Percentiles rank a stretch among this genome's conserved stretches.
These are phyloP conservation scores for Vigna hirtella DNA, from an alignment of 306 rosid genomes.

Conservation along the genomic window DNA sequence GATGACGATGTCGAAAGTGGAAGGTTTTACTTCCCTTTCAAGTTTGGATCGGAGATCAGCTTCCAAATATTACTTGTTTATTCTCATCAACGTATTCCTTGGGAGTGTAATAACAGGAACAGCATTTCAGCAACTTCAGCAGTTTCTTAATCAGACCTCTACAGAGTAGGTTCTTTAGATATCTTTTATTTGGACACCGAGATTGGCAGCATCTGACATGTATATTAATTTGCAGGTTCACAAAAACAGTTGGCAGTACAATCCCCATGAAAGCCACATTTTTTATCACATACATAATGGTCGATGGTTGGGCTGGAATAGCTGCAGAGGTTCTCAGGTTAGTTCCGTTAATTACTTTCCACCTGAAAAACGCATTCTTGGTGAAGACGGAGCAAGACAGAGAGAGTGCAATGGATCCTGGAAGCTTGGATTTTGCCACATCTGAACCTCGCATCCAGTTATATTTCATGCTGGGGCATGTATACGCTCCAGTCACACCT, in stretches of 20 bases:
- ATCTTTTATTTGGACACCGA: constrained; percentile 24
- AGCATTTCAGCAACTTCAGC: constrained; percentile 83
- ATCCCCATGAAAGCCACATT: constrained; percentile 96
- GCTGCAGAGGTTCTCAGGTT: constrained; percentile 86
- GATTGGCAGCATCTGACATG: constrained; percentile 37
- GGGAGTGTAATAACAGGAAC: constrained; percentile 91
- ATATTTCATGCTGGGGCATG: constrained; percentile 85
- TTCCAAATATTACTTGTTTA: constrained; percentile 74
- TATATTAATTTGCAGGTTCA: constrained; percentile 58
- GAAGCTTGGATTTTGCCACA: constrained; percentile 67
- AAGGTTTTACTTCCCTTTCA: constrained; percentile 77
- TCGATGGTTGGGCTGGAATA: constrained; percentile 95
- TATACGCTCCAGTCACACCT: constrained; percentile 88
- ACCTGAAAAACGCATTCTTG: constrained; percentile 83
- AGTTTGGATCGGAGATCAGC: constrained; percentile 85
- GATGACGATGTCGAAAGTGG: constrained; percentile 82
- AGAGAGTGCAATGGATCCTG: constrained; percentile 86
- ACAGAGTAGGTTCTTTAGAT: constrained; percentile 63
- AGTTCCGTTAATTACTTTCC: constrained; percentile 66
- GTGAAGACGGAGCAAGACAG: constrained; percentile 88
- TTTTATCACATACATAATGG: constrained; percentile 92
- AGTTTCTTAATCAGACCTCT: constrained; percentile 61
- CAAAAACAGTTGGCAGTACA: constrained; percentile 79
- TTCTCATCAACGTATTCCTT: constrained; percentile 87
- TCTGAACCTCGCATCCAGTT: constrained; percentile 90